Conservation (phyloP, 768 basidiomycete genomes). For the Kwoniella bestiolae region DNA sequence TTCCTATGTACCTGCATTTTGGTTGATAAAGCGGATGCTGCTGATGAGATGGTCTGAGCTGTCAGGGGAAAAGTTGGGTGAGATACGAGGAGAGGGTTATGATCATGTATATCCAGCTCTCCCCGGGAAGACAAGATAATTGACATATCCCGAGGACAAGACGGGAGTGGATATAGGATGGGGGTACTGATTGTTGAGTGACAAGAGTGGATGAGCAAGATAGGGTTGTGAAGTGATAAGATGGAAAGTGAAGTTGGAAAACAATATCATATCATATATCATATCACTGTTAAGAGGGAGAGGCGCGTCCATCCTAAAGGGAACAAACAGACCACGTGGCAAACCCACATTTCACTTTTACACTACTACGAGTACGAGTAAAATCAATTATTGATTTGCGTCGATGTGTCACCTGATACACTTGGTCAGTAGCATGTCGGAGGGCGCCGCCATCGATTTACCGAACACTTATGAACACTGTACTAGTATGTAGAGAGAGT, state of each 20-base stretch:
- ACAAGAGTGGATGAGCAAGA: too few relatives aligned
- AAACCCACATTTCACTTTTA: neutral
- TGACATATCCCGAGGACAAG: slow-evolving; percentile 11
- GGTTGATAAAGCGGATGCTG: neutral
- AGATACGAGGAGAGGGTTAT: neutral
- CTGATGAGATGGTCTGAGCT: neutral
- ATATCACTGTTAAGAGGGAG: neutral
- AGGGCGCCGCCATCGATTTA: too few relatives aligned
- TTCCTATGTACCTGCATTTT: neutral
- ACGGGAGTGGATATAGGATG: neutral
- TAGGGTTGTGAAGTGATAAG: too few relatives aligned
- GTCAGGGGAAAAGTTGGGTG: neutral
- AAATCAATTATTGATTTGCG: too few relatives aligned
- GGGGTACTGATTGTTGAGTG: too few relatives aligned
- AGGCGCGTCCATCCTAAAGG: neutral
- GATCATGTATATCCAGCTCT: neutral
- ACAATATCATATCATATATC: neutral
- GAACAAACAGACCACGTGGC: neutral
- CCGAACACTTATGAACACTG: too few relatives aligned
- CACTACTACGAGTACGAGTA: too few relatives aligned
- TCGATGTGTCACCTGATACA: too few relatives aligned
- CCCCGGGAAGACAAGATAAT: slow-evolving; percentile 7
- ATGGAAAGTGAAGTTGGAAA: neutral
- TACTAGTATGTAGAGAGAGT: too few relatives aligned
- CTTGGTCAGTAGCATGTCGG: too few relatives aligned